Evolutionary conservation across 2,329 filamentous ascomycete species (phyloP).

Genomic region (Biscogniauxia marginata): DNA sequence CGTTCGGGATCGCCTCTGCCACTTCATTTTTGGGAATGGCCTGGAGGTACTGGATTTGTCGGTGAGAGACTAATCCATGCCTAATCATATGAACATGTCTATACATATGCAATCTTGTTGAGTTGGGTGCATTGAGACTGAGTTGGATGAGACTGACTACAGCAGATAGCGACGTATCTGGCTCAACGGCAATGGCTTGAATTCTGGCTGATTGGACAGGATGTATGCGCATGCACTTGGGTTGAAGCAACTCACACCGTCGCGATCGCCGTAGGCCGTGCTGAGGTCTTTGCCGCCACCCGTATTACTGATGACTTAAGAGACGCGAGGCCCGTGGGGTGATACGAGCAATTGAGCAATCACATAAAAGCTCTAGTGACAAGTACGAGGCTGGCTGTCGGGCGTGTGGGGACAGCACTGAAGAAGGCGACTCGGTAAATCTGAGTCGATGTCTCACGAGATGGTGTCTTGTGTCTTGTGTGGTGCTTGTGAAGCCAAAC

Average conservation of each 20-base stretch:
- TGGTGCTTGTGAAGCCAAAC: conserved; percentile 7
- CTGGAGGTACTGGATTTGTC: not conserved
- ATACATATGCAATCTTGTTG: not conserved
- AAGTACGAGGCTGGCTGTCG: conserved; percentile 19
- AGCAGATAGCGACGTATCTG: not conserved
- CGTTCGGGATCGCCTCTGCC: not conserved
- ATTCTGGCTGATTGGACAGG: not conserved
- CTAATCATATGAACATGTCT: not conserved
- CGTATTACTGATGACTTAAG: conserved; percentile 12
- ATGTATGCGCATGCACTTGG: not conserved
- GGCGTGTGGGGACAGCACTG: conserved; percentile 16
- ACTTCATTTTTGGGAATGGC: not conserved
- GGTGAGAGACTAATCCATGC: not conserved
- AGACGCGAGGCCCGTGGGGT: conserved; percentile 15
- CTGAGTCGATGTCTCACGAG: not conserved
- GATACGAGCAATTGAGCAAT: conserved; percentile 31
- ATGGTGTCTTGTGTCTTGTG: not conserved
- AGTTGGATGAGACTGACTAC: not conserved
- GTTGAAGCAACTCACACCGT: conserved; percentile 8
- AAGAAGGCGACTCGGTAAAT: not conserved
- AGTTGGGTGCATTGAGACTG: no score
- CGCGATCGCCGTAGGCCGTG: conserved; percentile 16
- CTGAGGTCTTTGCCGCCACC: conserved; percentile 20
- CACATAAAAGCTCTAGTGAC: conserved; percentile 17
- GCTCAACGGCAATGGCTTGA: not conserved